These are phyloP conservation scores for Naganishia vishniacii DNA, from an alignment of 768 basidiomycete genomes.

Conservation along the genomic window DNA sequence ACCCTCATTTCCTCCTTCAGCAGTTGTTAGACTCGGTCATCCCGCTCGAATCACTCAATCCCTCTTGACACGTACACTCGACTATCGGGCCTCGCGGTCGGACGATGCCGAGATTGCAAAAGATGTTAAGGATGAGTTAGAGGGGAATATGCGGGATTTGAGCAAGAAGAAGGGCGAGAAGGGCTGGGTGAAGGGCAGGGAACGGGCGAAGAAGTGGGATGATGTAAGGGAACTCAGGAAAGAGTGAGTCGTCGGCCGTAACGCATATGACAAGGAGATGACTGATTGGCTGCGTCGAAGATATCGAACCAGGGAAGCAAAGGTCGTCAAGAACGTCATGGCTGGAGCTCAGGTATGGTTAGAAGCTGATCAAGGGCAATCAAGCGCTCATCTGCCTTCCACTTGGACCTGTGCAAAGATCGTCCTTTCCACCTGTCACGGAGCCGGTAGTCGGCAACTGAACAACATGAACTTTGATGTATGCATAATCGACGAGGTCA, in stretches of 20 bases:
- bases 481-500: conserved; percentile 80
- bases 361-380: neutral
- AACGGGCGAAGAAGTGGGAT: conserved; percentile 53
- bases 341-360: conserved; percentile 63
- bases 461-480: conserved; percentile 77
- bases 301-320: conserved; percentile 80
- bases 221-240: conserved; percentile 60
- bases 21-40: conserved; percentile 83
- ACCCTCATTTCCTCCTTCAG: conserved; percentile 42
- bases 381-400: no score
- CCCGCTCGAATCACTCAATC: conserved; percentile 80
- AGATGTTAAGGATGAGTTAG: conserved; percentile 83
- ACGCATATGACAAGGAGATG: neutral
- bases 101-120: conserved; percentile 69
- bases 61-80: conserved; percentile 50
- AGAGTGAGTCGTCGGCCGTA: conserved; percentile 63
- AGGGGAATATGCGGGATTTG: conserved; percentile 61
- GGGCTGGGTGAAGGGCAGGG: conserved; percentile 57
- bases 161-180: conserved; percentile 57
- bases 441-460: conserved; percentile 78
- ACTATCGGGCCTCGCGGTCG: conserved; percentile 48
- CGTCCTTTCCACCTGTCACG: conserved; percentile 89
- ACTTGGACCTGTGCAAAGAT: conserved; percentile 54
- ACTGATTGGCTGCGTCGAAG: conserved; percentile 50
- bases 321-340: conserved; percentile 74